Percentiles rank a stretch among this genome's conserved stretches.
These are phyloP conservation scores for Boletus vermiculosoides DNA, from an alignment of 768 basidiomycete genomes.

Conservation along the genomic window DNA sequence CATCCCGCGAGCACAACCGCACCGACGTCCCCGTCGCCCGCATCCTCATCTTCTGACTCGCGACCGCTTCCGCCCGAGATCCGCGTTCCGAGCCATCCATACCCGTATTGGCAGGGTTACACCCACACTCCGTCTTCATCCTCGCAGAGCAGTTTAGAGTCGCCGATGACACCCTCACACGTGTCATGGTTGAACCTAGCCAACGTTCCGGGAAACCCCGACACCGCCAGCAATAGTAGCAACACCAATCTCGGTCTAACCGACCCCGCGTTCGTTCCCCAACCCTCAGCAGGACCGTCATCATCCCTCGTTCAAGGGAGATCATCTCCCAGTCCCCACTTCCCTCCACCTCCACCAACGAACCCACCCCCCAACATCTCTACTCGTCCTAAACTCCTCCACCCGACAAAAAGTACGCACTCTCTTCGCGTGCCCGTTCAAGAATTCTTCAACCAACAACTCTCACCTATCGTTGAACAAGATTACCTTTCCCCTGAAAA, in stretches of 20 bases:
- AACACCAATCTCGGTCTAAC: conserved; percentile 3
- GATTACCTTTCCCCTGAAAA: conserved; percentile 58
- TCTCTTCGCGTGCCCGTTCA: conserved; percentile 41
- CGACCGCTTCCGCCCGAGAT: conserved; percentile 32
- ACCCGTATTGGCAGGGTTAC: conserved; percentile 36
- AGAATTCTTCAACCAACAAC: conserved; percentile 37
- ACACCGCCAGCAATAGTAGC: conserved; percentile 3
- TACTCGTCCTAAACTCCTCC: conserved; percentile 34
- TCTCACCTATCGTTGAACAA: conserved; percentile 67
- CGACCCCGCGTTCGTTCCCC: not conserved
- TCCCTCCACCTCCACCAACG: conserved; percentile 34
- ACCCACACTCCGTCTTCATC: conserved; percentile 31
- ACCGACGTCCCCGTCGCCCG: conserved; percentile 18
- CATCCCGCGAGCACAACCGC: conserved; percentile 20
- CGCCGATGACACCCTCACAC: conserved; percentile 37
- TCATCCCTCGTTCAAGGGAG: conserved; percentile 15
- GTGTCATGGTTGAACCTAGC: conserved; percentile 38
- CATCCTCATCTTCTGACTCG: conserved; percentile 20
- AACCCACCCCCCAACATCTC: conserved; percentile 28
- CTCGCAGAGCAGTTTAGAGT: conserved; percentile 31
- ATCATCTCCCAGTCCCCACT: conserved; percentile 32
- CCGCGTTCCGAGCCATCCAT: conserved; percentile 33
- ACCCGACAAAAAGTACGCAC: conserved; percentile 39
- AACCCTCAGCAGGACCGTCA: conserved; percentile 6
- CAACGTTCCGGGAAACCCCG: conserved; percentile 9